phyloP scores from a whole-genome alignment of 2,329 filamentous ascomycete species.

The Ceratocystis cubensis region DNA sequence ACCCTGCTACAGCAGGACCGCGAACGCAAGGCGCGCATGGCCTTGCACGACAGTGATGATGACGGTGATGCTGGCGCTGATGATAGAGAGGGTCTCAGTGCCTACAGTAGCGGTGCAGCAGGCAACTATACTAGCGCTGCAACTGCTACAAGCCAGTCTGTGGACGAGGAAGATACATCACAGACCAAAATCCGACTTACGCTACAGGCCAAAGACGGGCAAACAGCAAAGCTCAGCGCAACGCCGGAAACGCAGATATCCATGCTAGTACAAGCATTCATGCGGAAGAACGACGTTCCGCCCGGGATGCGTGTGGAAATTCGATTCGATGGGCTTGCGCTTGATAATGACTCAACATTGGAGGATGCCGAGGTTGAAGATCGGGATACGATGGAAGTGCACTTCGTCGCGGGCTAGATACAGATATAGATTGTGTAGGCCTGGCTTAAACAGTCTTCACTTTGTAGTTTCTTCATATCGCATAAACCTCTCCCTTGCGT shows the following conservation, averaged over 20 bases:
- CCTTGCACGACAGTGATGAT: background rate
- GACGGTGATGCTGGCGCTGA: background rate
- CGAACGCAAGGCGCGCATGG: conserved; percentile 28
- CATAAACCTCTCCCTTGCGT: no score
- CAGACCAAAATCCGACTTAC: conserved; percentile 36
- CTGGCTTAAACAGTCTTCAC: no score
- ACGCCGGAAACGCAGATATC: conserved; percentile 45
- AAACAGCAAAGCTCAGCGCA: conserved; percentile 40
- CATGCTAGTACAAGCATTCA: conserved; percentile 51
- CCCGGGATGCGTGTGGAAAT: conserved; percentile 45
- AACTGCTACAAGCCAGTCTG: background rate
- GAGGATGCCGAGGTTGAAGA: conserved; percentile 60
- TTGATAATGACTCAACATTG: conserved; percentile 49
- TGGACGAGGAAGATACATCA: conserved; percentile 17
- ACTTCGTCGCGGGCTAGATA: conserved; percentile 31
- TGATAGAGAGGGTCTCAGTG: background rate
- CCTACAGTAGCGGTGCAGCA: background rate
- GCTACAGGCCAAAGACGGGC: conserved; percentile 41
- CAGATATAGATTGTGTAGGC: conserved; percentile 26
- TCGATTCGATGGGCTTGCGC: conserved; percentile 61
- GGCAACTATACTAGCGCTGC: background rate
- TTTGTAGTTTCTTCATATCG: no score
- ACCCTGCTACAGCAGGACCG: conserved; percentile 43
- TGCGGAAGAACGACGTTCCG: conserved; percentile 39
- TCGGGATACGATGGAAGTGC: conserved; percentile 62